Conservation (phyloP, 441 rosid species). For the Bocquillonia castaneifolia region DNA sequence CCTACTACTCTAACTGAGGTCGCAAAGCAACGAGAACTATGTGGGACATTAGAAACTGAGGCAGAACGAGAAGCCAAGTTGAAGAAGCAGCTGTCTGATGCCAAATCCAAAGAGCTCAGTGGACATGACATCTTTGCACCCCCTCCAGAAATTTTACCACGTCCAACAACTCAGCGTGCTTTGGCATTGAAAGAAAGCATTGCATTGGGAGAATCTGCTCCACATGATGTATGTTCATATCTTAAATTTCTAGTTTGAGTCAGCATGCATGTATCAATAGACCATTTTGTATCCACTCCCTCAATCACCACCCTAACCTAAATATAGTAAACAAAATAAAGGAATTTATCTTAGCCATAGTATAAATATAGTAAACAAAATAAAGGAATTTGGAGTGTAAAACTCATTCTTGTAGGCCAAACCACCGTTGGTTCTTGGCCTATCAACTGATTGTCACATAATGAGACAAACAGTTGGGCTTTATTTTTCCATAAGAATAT, state of each 20-base stretch:
- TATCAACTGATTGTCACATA: background rate
- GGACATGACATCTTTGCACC: conserved; percentile 96
- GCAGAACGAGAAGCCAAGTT: conserved; percentile 41
- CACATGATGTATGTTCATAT: conserved; percentile 33
- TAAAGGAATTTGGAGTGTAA: too few relatives aligned
- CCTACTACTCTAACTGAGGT: conserved; percentile 69
- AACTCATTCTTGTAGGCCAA: background rate
- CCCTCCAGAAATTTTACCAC: conserved; percentile 85
- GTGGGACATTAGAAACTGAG: conserved; percentile 68
- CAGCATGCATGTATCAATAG: conserved; percentile 11
- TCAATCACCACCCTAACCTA: background rate
- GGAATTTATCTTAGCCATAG: too few relatives aligned
- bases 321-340: too few relatives aligned
- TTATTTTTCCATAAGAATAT: background rate
- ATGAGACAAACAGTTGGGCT: background rate
- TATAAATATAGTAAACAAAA: too few relatives aligned
- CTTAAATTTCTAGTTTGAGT: conserved; percentile 29
- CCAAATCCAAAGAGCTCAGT: conserved; percentile 82
- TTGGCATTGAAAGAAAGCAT: conserved; percentile 65
- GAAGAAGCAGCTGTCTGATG: conserved; percentile 81
- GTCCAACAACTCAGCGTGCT: conserved; percentile 57
- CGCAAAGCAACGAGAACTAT: conserved; percentile 92
- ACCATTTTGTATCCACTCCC: background rate
- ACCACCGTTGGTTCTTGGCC: background rate
- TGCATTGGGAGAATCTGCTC: conserved; percentile 60